Evolutionary conservation across 1,139 yeast genomes (phyloP).

Genomic region (Saccharomyces hybrid): DNA sequence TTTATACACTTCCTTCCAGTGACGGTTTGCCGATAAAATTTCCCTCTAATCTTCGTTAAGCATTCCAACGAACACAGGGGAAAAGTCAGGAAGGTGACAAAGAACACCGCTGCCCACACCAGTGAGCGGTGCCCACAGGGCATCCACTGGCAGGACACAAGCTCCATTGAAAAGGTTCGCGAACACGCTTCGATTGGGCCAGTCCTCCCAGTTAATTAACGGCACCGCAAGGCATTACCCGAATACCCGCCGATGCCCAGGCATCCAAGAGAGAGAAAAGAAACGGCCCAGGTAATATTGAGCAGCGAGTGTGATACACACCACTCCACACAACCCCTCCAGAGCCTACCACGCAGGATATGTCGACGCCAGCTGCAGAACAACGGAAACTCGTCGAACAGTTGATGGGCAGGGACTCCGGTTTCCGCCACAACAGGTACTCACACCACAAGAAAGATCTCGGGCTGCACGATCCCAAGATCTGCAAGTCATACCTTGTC

Average conservation of each 20-base stretch:
- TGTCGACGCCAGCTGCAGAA: conserved; percentile 47
- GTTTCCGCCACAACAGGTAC: conserved; percentile 27
- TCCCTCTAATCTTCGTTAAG: background rate
- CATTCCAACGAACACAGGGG: background rate
- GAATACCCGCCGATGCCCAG: background rate
- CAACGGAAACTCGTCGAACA: conserved; percentile 73
- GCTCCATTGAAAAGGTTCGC: background rate
- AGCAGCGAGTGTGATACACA: background rate
- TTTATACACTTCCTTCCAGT: background rate
- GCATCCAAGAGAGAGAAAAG: background rate
- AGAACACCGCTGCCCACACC: background rate
- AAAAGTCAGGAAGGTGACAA: background rate
- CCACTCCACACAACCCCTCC: background rate
- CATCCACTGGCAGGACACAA: background rate
- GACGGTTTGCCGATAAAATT: background rate
- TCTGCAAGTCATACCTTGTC: conserved; percentile 74
- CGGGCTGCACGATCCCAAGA: conserved; percentile 51
- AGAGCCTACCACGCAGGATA: background rate
- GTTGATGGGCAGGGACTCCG: conserved; percentile 67
- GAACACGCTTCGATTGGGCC: background rate
- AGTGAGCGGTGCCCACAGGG: background rate
- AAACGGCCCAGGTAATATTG: background rate
- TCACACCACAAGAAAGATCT: conserved; percentile 19
- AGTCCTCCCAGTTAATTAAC: background rate
- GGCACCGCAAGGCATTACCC: background rate